Percentiles rank a stretch among this genome's conserved stretches.
phyloP scores from a whole-genome alignment of 768 basidiomycete species.

The Calocera cornea region DNA sequence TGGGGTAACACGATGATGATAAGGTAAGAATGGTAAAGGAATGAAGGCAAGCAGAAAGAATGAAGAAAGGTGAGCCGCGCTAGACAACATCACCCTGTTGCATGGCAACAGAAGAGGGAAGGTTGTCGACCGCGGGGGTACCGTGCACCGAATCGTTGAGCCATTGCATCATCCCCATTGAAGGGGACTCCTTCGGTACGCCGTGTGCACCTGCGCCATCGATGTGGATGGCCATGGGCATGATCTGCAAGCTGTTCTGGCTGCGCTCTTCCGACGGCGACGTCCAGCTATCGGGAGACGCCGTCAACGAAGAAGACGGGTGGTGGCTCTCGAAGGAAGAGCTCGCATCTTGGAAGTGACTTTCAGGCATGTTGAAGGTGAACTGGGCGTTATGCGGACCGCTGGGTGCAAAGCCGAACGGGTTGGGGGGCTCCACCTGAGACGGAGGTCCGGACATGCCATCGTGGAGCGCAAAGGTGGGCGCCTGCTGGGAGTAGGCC shows the following conservation, averaged over 20 bases:
- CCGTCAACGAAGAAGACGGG: neutral
- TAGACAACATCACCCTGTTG: neutral
- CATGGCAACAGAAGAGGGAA: neutral
- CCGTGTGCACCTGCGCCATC: neutral
- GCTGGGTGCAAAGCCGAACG: neutral
- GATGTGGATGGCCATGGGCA: neutral
- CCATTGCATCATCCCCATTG: constrained; percentile 3
- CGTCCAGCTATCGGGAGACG: neutral
- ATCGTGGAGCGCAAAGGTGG: neutral
- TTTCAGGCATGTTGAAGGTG: neutral
- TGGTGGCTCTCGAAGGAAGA: neutral
- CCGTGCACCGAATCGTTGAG: constrained; percentile 1
- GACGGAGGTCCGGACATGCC: neutral
- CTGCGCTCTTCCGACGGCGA: neutral
- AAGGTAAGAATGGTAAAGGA: no score
- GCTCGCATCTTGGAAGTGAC: neutral
- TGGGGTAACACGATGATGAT: constrained; percentile 2
- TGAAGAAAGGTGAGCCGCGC: neutral
- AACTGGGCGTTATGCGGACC: neutral
- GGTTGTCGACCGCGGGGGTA: neutral
- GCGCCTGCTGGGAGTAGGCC: constrained; percentile 1
- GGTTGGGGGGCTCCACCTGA: neutral
- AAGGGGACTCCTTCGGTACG: neutral
- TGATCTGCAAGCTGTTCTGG: constrained; percentile 1
- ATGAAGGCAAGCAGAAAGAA: neutral